Base-by-base conservation (phyloP, 192 early-diverging fungal genomes). In the Linnemannia exigua region DNA sequence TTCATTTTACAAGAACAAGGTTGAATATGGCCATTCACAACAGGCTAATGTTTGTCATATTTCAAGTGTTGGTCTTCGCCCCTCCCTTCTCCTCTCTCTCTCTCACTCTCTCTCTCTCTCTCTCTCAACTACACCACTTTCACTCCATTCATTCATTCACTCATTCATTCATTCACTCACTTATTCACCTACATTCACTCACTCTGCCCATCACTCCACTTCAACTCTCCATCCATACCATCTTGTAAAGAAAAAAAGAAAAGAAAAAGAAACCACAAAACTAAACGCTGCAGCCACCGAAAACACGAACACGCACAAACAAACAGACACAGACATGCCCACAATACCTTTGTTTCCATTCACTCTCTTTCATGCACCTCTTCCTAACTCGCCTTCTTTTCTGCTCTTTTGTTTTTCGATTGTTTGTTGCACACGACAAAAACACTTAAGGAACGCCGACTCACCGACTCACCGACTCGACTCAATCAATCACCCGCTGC, bases 221-320 rank as follows among this genome's bases (percentile, higher is more conserved):
- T 31, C 58, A 63, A 16, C 1, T 52, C 20, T 22, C 19, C 25
- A 22, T 2, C 12, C 20, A 22, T 31, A 16, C 58, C 28, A 63
- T 63, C 69, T 72, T 12, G 31, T 69, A 78, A 44, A 58, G 54
- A 75, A 17, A 38, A 22, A 31, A n/a, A n/a, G n/a, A n/a, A n/a
- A n/a, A n/a, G n/a, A n/a, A n/a, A n/a, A n/a, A 41, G 11, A 12
- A n/a, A 48, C 74, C 67, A 28, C 17, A 67, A 47, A 11, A 54
- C 66, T 61, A 76, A 78, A 8, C 20, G 28, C 70, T 35, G 20
- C 46, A 35, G 46, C 70, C 46, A 35, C 25, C 20, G 48, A 19
- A 50, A 41, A 38, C 36, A 20, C 67, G 16, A 31, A 63, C 48
- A 52, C 50, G 31, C 71, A 51, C 15, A n/a, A 11, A 67, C 20